Evolutionary conservation across 345 rosid species (phyloP).

Genomic region (Pugionium cornutum): DNA sequence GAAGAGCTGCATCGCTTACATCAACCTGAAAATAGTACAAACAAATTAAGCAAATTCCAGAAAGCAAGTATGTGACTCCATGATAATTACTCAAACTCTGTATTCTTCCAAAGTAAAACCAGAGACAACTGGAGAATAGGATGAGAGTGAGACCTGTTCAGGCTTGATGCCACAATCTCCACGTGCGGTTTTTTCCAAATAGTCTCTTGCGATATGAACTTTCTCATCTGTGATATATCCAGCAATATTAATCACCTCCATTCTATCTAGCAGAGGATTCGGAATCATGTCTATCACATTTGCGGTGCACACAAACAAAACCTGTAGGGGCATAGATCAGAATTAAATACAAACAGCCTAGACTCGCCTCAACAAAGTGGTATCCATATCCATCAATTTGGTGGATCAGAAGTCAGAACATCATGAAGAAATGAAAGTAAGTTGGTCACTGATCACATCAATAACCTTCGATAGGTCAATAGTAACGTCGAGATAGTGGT

Average conservation of each 20-base stretch:
- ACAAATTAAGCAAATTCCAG: conserved; percentile 5
- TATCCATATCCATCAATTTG: background rate
- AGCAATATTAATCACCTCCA: conserved; percentile 88
- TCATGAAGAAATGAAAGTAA: background rate
- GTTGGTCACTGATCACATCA: background rate
- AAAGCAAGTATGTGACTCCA: background rate
- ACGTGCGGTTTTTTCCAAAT: conserved; percentile 69
- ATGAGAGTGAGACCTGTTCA: conserved; percentile 61
- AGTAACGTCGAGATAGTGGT: conserved; percentile 88
- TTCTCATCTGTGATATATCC: conserved; percentile 97
- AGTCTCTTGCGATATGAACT: conserved; percentile 88
- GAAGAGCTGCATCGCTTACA: conserved; percentile 76
- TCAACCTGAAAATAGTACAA: conserved; percentile 57
- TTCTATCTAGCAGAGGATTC: conserved; percentile 84
- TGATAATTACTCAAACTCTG: background rate
- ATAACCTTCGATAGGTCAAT: conserved; percentile 88
- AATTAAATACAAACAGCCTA: background rate
- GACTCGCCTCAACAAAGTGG: background rate
- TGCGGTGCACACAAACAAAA: conserved; percentile 96
- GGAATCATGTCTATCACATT: conserved; percentile 84
- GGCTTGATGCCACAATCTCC: conserved; percentile 83
- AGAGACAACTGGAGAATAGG: conserved; percentile 8
- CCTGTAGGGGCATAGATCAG: background rate
- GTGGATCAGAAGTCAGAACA: background rate
- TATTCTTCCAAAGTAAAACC: background rate